Evolutionary conservation across 305 asterid genomes (phyloP).

Genomic region (Andrographis paniculata): DNA sequence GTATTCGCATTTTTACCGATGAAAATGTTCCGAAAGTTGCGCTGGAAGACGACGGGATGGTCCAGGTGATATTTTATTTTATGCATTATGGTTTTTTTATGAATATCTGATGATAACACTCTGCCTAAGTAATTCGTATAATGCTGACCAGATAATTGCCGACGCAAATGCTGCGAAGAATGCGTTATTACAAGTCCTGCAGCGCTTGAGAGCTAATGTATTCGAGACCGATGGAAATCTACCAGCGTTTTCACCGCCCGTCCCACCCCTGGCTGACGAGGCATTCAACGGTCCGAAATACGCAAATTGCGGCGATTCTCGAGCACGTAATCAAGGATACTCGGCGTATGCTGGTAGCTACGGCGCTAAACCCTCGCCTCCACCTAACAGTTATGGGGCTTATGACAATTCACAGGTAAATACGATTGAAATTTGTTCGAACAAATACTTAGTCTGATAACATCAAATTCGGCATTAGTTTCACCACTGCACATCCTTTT

Average conservation of each 20-base stretch:
- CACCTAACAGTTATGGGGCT: slow-evolving; percentile 32
- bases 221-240: slow-evolving; percentile 55
- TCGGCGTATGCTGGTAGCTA: slow-evolving; percentile 38
- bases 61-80: slow-evolving; percentile 48
- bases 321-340: slow-evolving; percentile 38
- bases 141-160: slow-evolving; percentile 56
- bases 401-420: slow-evolving; percentile 52
- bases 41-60: slow-evolving; percentile 77
- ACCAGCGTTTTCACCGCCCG: slow-evolving; percentile 24
- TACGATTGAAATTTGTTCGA: slow-evolving; percentile 3
- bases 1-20: slow-evolving; percentile 63
- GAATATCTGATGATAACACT: slow-evolving; percentile 6
- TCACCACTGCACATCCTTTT: background rate
- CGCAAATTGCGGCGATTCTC: slow-evolving; percentile 41
- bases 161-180: slow-evolving; percentile 52
- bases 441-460: background rate
- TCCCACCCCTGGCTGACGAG: slow-evolving; percentile 33
- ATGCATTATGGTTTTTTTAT: background rate
- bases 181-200: slow-evolving; percentile 61
- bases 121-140: slow-evolving; percentile 5
- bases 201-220: slow-evolving; percentile 56
- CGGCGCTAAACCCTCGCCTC: slow-evolving; percentile 33
- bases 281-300: slow-evolving; percentile 37
- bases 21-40: slow-evolving; percentile 86
- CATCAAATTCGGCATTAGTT: slow-evolving; percentile 1